These are phyloP conservation scores for Tetradesmus lagerheimii DNA, from an alignment of 139 green algal species.

Conservation along the genomic window DNA sequence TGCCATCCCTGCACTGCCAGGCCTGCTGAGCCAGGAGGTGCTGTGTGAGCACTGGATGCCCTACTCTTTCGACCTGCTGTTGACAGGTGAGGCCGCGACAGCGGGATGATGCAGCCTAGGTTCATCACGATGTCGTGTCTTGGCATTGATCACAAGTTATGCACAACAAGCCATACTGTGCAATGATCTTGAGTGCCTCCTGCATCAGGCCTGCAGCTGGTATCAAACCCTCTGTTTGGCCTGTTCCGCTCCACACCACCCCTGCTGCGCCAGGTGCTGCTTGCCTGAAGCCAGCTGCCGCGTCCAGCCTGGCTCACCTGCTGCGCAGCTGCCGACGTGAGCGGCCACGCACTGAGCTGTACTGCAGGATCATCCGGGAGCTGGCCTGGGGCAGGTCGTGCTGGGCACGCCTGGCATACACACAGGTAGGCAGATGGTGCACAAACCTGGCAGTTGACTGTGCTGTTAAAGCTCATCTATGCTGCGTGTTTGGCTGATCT, in stretches of 20 bases:
- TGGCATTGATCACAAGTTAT: background rate
- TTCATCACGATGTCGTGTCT: too few relatives aligned
- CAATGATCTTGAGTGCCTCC: background rate
- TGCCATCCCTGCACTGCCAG: conserved; percentile 59
- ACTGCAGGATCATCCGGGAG: conserved; percentile 69
- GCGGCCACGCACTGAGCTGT: conserved; percentile 67
- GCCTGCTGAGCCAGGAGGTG: background rate
- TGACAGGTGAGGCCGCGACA: conserved; percentile 32
- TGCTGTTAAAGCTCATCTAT: background rate
- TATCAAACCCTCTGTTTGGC: background rate
- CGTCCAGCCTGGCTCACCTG: conserved; percentile 58
- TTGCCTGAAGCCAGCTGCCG: conserved; percentile 62
- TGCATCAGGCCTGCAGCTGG: conserved; percentile 50
- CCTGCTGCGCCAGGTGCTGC: conserved; percentile 50
- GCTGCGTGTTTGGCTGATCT: too few relatives aligned
- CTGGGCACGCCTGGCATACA: conserved; percentile 62
- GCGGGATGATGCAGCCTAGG: background rate
- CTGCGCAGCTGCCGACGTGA: conserved; percentile 59
- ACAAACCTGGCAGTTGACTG: background rate
- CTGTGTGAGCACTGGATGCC: conserved; percentile 25
- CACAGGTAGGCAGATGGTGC: conserved; percentile 51
- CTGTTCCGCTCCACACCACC: background rate
- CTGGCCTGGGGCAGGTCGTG: conserved; percentile 63
- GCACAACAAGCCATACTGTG: too few relatives aligned
- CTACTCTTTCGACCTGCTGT: conserved; percentile 24